Conservation (phyloP, 1,284 basidiomycete species). For the Rhodotorula mucilaginosa region DNA sequence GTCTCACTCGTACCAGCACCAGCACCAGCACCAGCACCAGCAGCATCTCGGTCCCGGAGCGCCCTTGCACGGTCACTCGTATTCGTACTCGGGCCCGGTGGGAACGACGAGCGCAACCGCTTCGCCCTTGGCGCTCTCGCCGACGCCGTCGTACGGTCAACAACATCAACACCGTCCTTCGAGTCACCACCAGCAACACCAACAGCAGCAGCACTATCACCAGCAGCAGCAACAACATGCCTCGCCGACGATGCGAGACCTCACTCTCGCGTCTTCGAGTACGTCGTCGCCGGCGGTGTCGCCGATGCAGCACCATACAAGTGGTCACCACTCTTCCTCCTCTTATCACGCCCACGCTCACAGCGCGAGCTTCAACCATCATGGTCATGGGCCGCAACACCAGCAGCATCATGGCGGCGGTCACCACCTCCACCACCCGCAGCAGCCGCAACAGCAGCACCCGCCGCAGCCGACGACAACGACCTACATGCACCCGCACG, state of each 20-base stretch:
- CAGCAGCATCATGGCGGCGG: neutral
- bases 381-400: too few relatives aligned
- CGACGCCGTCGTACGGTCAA: neutral
- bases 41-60: slow-evolving; percentile 1
- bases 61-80: neutral
- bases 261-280: too few relatives aligned
- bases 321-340: neutral
- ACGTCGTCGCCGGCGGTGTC: neutral
- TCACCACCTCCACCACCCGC: neutral
- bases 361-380: too few relatives aligned
- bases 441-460: neutral
- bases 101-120: neutral
- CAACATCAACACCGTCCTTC: too few relatives aligned
- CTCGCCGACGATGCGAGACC: too few relatives aligned
- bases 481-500: neutral
- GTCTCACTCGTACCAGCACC: neutral
- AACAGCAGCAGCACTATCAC: neutral
- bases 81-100: neutral
- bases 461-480: neutral
- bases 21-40: slow-evolving; percentile 1
- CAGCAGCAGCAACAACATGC: neutral
- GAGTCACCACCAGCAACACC: too few relatives aligned
- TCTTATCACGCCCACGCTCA: too few relatives aligned
- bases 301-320: neutral
- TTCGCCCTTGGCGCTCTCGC: neutral